A percentile compares a stretch with the other conserved stretches of the same genome.
Evolutionary conservation across 2,329 filamentous ascomycete genomes (phyloP).

Genomic region (Erysiphe pulchra): DNA sequence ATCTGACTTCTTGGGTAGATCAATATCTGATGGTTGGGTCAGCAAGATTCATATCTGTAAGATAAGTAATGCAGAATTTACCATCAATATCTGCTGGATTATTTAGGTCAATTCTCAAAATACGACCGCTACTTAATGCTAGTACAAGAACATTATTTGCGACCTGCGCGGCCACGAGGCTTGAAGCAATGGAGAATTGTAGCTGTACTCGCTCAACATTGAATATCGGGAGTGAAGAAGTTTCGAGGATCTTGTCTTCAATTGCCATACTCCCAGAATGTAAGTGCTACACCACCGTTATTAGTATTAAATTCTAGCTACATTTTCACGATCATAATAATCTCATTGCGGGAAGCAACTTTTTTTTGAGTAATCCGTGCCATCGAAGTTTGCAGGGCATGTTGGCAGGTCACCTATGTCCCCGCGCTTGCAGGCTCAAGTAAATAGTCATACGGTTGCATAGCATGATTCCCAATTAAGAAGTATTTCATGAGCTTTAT

Average conservation of each 20-base stretch:
- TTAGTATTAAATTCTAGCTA: too few species aligned
- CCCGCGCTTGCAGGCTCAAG: too few species aligned
- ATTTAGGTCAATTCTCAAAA: conserved; percentile 82
- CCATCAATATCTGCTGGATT: conserved; percentile 87
- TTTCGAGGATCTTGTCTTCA: conserved; percentile 22
- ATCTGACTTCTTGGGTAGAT: conserved; percentile 84
- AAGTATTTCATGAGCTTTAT: too few species aligned
- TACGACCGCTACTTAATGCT: conserved; percentile 73
- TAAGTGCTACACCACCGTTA: too few species aligned
- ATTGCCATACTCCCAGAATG: too few species aligned
- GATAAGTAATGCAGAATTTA: conserved; percentile 14
- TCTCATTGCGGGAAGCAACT: too few species aligned
- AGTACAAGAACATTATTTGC: conserved; percentile 92
- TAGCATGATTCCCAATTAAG: too few species aligned
- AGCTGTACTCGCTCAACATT: conserved; percentile 80
- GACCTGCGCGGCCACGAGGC: conserved; percentile 90
- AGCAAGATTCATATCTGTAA: background rate
- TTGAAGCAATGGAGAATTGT: conserved; percentile 78
- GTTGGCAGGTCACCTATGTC: too few species aligned
- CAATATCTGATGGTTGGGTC: conserved; percentile 43
- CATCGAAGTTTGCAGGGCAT: too few species aligned
- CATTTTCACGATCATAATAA: too few species aligned
- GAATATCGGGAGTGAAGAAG: conserved; percentile 61
- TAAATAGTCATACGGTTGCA: too few species aligned
- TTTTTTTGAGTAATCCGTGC: too few species aligned